Percentiles rank a stretch among this genome's conserved stretches.
Evolutionary conservation across 2,329 filamentous ascomycete genomes (phyloP).

Genomic region (Ascochyta rabiei): DNA sequence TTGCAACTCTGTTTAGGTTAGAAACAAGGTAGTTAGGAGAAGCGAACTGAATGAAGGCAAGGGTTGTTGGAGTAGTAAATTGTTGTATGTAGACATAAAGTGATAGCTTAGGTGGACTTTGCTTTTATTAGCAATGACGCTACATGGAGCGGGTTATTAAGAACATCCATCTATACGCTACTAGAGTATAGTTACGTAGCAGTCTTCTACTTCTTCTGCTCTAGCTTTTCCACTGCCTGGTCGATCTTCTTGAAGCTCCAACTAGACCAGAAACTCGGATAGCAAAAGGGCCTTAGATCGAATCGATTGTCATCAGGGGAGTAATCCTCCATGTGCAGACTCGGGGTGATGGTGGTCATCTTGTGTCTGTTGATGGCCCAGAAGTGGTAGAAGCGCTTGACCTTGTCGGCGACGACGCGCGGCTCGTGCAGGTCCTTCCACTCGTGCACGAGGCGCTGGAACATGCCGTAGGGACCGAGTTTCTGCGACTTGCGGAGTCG

Average conservation of each 20-base stretch:
- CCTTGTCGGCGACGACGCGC: slow-evolving; percentile 54
- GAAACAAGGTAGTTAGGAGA: too few species aligned
- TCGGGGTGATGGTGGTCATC: slow-evolving; percentile 37
- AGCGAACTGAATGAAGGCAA: too few species aligned
- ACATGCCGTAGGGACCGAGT: slow-evolving; percentile 60
- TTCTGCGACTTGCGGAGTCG: slow-evolving; percentile 59
- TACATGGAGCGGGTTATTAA: too few species aligned
- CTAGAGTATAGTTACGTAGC: background rate
- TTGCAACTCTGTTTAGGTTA: too few species aligned
- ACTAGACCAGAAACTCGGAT: slow-evolving; percentile 48
- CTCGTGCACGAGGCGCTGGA: slow-evolving; percentile 58
- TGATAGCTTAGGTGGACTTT: too few species aligned
- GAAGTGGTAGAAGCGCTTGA: slow-evolving; percentile 50
- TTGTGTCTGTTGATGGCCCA: slow-evolving; percentile 45
- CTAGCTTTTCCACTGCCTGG: slow-evolving; percentile 38
- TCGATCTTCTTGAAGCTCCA: slow-evolving; percentile 50
- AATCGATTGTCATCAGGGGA: slow-evolving; percentile 64
- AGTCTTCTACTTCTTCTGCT: slow-evolving; percentile 20
- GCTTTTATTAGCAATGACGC: too few species aligned
- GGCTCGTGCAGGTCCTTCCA: slow-evolving; percentile 53
- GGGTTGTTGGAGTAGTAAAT: too few species aligned
- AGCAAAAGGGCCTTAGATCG: slow-evolving; percentile 54
- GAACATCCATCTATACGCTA: too few species aligned
- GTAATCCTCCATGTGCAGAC: slow-evolving; percentile 54
- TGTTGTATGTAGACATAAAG: too few species aligned